Base-by-base conservation (phyloP, 2,329 filamentous ascomycete species). In the Nemania sp. region DNA sequence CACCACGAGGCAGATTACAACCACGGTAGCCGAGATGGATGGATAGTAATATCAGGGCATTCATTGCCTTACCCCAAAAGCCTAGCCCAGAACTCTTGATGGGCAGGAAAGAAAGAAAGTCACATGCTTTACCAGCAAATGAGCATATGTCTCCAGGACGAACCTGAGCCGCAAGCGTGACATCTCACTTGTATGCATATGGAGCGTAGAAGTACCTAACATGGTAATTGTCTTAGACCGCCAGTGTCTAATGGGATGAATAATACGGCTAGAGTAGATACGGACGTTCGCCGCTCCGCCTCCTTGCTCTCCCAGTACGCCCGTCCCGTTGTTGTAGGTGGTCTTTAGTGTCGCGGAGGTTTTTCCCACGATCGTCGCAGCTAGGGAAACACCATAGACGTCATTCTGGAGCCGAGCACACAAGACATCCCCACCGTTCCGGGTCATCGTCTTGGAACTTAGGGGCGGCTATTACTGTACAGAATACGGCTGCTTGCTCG, bases 11-110 rank as follows among this genome's bases (percentile, higher is more conserved):
- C 24, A 56, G 43, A 57, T 52, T 62, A 52, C 24, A n/a, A 41
- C 57, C 35, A 64, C 55, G 45, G 43, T 29, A 55, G 43, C 45
- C 43, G 59, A 59, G 60, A 51, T 41, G 54, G 61, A 35, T 62
- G 51, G 49, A 53, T 47, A 20, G 58, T 51, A 70, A 54, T 61
- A 66, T 64, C 60, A 56, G 52, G 52, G 63, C 27, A 63, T 54
- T 59, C 27, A 63, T 54, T 59, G n/a, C 45, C 56, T 57, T 62
- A 58, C 66, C 61, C 68, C 68, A 65, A 68, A 52, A 38, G 47
- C 15, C 51, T 24, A 68, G 58, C 35, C 67, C 13, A 68, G 68
- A 68, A 49, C 53, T 52, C 27, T 45, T 56, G 41, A 29, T 8
- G 26, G 24, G 27, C n/a, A n/a, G 10, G 57, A 13, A 45, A 11